Conservation (phyloP, 2,329 filamentous ascomycete genomes). For the Microcyclospora pomicola region DNA sequence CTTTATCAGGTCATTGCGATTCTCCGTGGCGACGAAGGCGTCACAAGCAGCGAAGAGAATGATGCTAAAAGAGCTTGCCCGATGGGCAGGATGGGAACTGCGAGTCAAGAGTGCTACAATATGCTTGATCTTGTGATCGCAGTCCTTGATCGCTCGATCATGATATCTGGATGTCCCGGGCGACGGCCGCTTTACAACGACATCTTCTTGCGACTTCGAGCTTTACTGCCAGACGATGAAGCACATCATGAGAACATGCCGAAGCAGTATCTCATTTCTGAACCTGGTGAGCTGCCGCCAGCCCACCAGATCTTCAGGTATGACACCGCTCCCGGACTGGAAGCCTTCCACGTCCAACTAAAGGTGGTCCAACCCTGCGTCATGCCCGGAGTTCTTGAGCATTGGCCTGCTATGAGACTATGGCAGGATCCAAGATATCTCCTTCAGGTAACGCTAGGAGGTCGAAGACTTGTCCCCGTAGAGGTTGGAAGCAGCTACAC, state of each 20-base stretch:
- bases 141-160: slow-evolving; percentile 60
- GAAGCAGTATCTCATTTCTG: slow-evolving; percentile 3
- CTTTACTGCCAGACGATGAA: slow-evolving; percentile 10
- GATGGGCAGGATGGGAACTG: not conserved
- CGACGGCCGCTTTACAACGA: slow-evolving; percentile 35
- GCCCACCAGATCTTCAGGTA: slow-evolving; percentile 3
- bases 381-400: slow-evolving; percentile 48
- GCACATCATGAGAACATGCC: not conserved
- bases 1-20: slow-evolving; percentile 44
- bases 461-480: slow-evolving; percentile 68
- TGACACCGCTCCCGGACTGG: slow-evolving; percentile 7
- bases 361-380: slow-evolving; percentile 43
- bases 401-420: slow-evolving; percentile 67
- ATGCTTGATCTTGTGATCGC: slow-evolving; percentile 37
- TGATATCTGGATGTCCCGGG: slow-evolving; percentile 54
- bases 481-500: slow-evolving; percentile 76
- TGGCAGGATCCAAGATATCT: slow-evolving; percentile 70
- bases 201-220: slow-evolving; percentile 38
- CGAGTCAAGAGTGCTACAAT: too few relatives aligned
- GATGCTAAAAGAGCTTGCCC: not conserved
- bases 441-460: slow-evolving; percentile 57
- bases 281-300: slow-evolving; percentile 6
- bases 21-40: slow-evolving; percentile 1
- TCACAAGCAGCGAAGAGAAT: not conserved
- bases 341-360: slow-evolving; percentile 19